A percentile compares a stretch with the other conserved stretches of the same genome.
phyloP scores from a whole-genome alignment of 2,329 filamentous ascomycete genomes.

The Trichophyton mentagrophytes region DNA sequence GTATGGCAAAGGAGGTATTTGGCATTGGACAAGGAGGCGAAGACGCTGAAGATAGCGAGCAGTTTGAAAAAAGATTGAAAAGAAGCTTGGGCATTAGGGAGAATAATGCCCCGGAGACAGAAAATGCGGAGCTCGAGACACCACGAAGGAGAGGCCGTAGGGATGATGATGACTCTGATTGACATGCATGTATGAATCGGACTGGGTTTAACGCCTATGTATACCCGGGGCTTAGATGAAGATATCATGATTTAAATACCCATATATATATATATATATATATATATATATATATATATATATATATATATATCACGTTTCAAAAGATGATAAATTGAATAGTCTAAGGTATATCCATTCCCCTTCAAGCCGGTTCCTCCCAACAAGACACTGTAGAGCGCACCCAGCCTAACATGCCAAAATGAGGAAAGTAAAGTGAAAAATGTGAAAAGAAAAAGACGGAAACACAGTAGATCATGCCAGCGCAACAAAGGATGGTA shows the following conservation, averaged over 20 bases:
- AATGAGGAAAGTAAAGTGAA: background rate
- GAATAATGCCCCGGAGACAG: background rate
- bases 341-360: background rate
- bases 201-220: background rate
- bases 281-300: background rate
- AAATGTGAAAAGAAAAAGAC: background rate
- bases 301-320: background rate
- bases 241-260: background rate
- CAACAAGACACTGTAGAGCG: background rate
- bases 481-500: background rate
- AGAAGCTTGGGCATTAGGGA: slow-evolving; percentile 47
- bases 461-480: background rate
- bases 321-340: background rate
- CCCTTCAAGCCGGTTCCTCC: background rate
- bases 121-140: background rate
- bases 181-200: background rate
- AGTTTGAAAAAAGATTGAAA: slow-evolving; percentile 48
- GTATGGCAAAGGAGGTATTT: slow-evolving; percentile 50
- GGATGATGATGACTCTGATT: slow-evolving; percentile 5
- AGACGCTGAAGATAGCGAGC: slow-evolving; percentile 23
- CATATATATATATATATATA: background rate
- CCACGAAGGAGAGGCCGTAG: background rate
- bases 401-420: background rate
- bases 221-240: background rate
- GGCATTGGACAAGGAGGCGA: slow-evolving; percentile 22